phyloP scores from a whole-genome alignment of 345 rosid species.

The Salix suchowensis region DNA sequence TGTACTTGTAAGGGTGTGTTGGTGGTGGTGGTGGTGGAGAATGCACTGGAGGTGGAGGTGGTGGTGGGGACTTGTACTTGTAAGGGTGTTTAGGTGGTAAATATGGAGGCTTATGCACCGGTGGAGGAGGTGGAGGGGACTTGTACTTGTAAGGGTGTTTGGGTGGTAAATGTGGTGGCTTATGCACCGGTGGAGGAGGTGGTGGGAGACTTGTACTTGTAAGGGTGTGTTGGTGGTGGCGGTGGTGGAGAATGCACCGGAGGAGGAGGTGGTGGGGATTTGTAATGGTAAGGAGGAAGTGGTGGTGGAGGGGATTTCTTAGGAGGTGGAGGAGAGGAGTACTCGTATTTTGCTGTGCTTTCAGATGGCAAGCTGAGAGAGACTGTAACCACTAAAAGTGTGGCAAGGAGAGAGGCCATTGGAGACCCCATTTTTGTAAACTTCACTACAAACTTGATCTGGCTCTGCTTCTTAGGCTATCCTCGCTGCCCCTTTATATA shows the following conservation, averaged over 20 bases:
- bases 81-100: too few relatives aligned
- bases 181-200: neutral
- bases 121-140: too few relatives aligned
- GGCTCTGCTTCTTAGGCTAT: conserved; percentile 26
- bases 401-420: conserved; percentile 45
- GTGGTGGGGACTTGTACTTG: too few relatives aligned
- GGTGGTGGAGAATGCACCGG: neutral
- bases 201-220: conserved; percentile 6
- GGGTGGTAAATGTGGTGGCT: too few relatives aligned
- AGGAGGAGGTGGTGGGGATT: conserved; percentile 12
- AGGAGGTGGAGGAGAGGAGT: conserved; percentile 40
- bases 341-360: conserved; percentile 35
- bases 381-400: conserved; percentile 41
- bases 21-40: too few relatives aligned
- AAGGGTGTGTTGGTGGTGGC: neutral
- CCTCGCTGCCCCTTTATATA: conserved; percentile 51
- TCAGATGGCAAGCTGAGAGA: conserved; percentile 42
- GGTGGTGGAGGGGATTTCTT: conserved; percentile 23
- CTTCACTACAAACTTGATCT: conserved; percentile 12
- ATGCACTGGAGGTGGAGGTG: too few relatives aligned
- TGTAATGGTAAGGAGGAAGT: conserved; percentile 22
- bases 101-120: too few relatives aligned
- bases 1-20: too few relatives aligned
- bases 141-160: too few relatives aligned
- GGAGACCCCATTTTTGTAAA: conserved; percentile 38